These are phyloP conservation scores for Fusarium sp. DNA, from an alignment of 2,329 filamentous ascomycete species.

Conservation along the genomic window DNA sequence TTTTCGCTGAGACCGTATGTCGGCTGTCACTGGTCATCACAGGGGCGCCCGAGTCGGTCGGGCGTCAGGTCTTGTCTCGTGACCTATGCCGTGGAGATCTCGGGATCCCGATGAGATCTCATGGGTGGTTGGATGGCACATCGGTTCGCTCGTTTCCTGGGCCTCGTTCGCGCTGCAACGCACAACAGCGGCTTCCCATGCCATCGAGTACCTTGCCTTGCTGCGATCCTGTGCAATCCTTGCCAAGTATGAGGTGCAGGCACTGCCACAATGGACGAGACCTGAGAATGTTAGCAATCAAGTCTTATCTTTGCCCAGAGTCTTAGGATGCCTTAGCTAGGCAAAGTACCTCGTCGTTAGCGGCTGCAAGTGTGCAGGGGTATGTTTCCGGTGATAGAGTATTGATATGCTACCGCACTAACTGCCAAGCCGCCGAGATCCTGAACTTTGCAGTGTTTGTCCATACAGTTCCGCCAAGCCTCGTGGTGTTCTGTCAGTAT, in stretches of 20 bases:
- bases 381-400: not conserved
- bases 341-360: slow-evolving; percentile 33
- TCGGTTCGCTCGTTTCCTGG: slow-evolving; percentile 10
- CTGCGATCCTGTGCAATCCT: slow-evolving; percentile 9
- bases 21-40: slow-evolving; percentile 4
- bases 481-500: slow-evolving; percentile 3
- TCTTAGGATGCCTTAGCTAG: slow-evolving; percentile 36
- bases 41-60: not conserved
- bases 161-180: slow-evolving; percentile 24
- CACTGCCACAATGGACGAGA: slow-evolving; percentile 40
- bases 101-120: slow-evolving; percentile 39
- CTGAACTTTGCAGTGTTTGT: not conserved
- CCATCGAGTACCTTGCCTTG: slow-evolving; percentile 17
- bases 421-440: not conserved
- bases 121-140: slow-evolving; percentile 26
- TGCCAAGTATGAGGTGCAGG: slow-evolving; percentile 40
- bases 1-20: not conserved
- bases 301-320: slow-evolving; percentile 33
- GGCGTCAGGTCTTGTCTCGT: slow-evolving; percentile 24
- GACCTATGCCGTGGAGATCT: slow-evolving; percentile 33
- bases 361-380: slow-evolving; percentile 14
- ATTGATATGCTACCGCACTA: slow-evolving; percentile 23
- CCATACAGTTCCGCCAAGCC: not conserved
- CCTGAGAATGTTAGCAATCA: slow-evolving; percentile 36
- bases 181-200: slow-evolving; percentile 6